Evolutionary conservation across 257 asterid genomes (phyloP).

Genomic region (Cinchona pubescens): DNA sequence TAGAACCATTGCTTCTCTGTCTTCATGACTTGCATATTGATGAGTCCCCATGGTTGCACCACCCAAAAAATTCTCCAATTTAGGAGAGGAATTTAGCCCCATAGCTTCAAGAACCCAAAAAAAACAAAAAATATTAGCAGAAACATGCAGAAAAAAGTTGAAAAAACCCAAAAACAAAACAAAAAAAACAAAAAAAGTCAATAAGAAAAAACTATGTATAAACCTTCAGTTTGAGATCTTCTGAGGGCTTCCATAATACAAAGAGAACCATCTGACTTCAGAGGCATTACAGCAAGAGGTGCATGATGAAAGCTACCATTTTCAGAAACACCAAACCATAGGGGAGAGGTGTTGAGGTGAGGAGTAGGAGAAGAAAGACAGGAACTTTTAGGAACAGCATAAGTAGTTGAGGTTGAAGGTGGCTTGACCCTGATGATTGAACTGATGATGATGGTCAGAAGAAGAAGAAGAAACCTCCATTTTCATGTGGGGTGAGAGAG

Average conservation of each 20-base stretch:
- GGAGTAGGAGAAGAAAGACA: conserved; percentile 33
- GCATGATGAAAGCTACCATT: conserved; percentile 39
- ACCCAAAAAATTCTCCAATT: conserved; percentile 78
- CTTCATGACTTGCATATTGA: conserved; percentile 36
- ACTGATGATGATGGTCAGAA: conserved; percentile 20
- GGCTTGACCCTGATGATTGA: conserved; percentile 21
- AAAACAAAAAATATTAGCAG: not conserved
- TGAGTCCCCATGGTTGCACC: conserved; percentile 52
- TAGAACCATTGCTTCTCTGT: conserved; percentile 43
- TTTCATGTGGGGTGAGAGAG: conserved; percentile 76
- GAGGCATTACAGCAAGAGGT: conserved; percentile 64
- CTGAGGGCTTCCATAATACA: conserved; percentile 79
- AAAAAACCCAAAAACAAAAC: not conserved
- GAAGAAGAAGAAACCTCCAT: conserved; percentile 50
- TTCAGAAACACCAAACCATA: conserved; percentile 37
- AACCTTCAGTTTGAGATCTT: conserved; percentile 59
- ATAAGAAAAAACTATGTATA: not conserved
- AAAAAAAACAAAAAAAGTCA: not conserved
- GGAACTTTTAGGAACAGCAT: conserved; percentile 35
- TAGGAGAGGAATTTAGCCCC: conserved; percentile 52
- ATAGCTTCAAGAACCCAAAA: conserved; percentile 23
- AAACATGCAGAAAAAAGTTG: not conserved
- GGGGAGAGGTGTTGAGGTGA: conserved; percentile 25
- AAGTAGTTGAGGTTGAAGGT: conserved; percentile 16
- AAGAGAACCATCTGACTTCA: conserved; percentile 83